Conservation (phyloP, 148 eudicot genomes). For the Suaeda aralocaspica region DNA sequence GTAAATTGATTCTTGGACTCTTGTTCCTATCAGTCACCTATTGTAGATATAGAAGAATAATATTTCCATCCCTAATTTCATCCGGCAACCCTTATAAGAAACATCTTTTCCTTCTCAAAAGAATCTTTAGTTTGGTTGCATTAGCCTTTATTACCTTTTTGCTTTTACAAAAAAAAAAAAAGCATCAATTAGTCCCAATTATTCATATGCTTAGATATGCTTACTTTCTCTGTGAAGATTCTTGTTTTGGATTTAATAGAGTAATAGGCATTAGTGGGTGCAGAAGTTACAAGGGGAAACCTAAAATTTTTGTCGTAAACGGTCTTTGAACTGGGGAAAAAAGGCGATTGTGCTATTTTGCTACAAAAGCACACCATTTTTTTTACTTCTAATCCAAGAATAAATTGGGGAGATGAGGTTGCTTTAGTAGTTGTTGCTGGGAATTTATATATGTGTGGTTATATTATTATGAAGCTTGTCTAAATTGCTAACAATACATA, state of each 20-base stretch:
- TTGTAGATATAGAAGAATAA: background rate
- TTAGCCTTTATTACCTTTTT: background rate
- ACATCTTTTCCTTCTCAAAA: background rate
- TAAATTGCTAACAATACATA: background rate
- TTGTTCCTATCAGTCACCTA: background rate
- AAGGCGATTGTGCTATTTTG: no score
- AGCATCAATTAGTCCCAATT: background rate
- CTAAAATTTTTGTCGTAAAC: background rate
- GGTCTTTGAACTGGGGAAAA: background rate
- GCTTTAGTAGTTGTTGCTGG: constrained; percentile 2
- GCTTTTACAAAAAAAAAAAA: background rate
- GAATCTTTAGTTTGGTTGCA: background rate
- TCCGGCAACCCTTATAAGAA: background rate
- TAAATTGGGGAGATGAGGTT: background rate
- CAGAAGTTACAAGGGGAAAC: background rate
- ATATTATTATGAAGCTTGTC: background rate
- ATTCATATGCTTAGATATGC: background rate
- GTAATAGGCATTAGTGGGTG: background rate
- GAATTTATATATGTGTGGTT: background rate
- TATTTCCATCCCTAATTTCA: background rate
- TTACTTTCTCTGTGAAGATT: background rate
- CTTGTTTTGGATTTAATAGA: background rate
- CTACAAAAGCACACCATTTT: background rate
- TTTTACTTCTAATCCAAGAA: background rate
- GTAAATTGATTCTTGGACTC: background rate